These are phyloP conservation scores for Capronia epimyces DNA, from an alignment of 2,329 filamentous ascomycete genomes.

Conservation along the genomic window DNA sequence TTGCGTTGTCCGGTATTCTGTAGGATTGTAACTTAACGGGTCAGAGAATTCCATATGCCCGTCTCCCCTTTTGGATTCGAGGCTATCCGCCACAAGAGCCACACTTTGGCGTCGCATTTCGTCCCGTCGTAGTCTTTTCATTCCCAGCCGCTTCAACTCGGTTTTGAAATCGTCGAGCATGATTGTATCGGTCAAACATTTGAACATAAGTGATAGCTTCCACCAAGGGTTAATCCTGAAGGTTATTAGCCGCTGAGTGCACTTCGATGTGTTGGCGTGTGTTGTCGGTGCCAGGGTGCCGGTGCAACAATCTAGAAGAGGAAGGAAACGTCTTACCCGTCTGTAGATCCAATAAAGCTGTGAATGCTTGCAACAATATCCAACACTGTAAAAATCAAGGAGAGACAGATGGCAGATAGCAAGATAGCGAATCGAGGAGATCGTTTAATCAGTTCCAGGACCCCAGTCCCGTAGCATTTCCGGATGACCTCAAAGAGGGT, in stretches of 20 bases:
- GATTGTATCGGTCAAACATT: conserved; percentile 62
- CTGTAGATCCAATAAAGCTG: conserved; percentile 27
- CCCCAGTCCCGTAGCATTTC: conserved; percentile 50
- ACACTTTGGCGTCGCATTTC: conserved; percentile 23
- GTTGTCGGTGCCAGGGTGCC: neutral
- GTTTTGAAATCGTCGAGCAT: conserved; percentile 66
- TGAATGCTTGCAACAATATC: conserved; percentile 57
- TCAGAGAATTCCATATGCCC: conserved; percentile 23
- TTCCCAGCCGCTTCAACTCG: conserved; percentile 30
- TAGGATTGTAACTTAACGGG: conserved; percentile 17
- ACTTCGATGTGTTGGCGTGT: neutral
- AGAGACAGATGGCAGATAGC: conserved; percentile 55
- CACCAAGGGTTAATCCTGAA: conserved; percentile 56
- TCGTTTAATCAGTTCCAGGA: conserved; percentile 53
- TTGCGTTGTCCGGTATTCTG: conserved; percentile 11
- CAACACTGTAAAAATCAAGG: conserved; percentile 55
- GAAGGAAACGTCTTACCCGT: conserved; percentile 18
- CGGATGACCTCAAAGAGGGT: conserved; percentile 55
- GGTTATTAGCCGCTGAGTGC: neutral
- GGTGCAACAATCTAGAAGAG: neutral
- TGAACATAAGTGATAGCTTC: conserved; percentile 57
- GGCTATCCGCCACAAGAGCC: conserved; percentile 22
- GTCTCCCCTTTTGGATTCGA: conserved; percentile 18
- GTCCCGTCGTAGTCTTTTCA: conserved; percentile 25
- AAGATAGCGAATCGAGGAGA: conserved; percentile 61